Base-by-base conservation (phyloP, 148 eudicot species). In the Tetragonia tetragonoides region DNA sequence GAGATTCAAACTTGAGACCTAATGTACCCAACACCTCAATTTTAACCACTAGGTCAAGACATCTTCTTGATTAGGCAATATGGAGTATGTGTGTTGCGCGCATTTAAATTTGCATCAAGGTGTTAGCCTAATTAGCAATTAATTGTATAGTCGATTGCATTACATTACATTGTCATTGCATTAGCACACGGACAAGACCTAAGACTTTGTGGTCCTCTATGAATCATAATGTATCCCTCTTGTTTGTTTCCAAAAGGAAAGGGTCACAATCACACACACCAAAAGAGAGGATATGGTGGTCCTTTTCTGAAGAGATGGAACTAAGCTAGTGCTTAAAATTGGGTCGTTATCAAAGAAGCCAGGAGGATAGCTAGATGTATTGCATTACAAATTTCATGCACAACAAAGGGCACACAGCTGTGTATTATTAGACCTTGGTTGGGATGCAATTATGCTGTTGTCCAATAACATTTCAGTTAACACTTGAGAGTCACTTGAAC, bases 381-480 rank as follows among this genome's bases (percentile, higher is more conserved):
- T 39, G 69, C 46, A 66, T 34, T 23, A 10, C 49, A 46, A 46
- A 5, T 46, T 46, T 46, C 39, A 64, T 70, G 76, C 66, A 72
- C 77, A 62, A 4, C 75, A 10, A 24, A 5, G 51, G 49, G 14
- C 49, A 38, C 69, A 62, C 68, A 63, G 21, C 44, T 49, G 41
- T 73, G 59, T 63, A 61, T 4, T 61, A 44, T 38, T 46, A 24
- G 5, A 64, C 72, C 53, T 44, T 77, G 40, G 57, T 20, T 44
- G 42, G 41, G 46, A 44, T 41, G 77, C 61, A 79, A 72, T 79
- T 73, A 72, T 78, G 71, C 14, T 79, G 72, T 66, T 79, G 77
- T 79, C 81, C 77, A 72, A 79, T 66, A 79, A 37, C 10, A 28
- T 38, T 73, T 17, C 65, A 54, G 10, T 34, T 38, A 72, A 72